These are phyloP conservation scores for Brassica balearica DNA, from an alignment of 441 rosid genomes.

Conservation along the genomic window DNA sequence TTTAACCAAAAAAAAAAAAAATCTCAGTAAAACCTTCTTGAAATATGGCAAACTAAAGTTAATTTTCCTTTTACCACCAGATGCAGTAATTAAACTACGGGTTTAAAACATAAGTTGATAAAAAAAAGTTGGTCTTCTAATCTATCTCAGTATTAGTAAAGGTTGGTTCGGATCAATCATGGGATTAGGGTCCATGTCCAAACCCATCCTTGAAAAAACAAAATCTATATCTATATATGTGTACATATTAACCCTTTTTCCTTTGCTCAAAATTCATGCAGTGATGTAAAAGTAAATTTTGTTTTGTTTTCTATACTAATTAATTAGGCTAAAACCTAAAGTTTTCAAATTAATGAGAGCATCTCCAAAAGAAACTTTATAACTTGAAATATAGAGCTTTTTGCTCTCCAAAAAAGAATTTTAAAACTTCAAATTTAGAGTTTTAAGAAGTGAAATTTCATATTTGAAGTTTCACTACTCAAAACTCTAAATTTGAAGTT, in stretches of 20 bases:
- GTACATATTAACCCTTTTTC: background rate
- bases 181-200: background rate
- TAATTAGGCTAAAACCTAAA: background rate
- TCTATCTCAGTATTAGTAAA: background rate
- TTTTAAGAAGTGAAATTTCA: too few species aligned
- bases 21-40: too few species aligned
- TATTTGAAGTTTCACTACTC: too few species aligned
- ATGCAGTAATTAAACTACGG: too few species aligned
- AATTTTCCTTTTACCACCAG: too few species aligned
- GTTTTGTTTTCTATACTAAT: background rate
- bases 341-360: background rate
- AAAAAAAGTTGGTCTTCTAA: background rate
- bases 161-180: background rate
- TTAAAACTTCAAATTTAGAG: too few species aligned
- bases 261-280: background rate
- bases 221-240: background rate
- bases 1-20: too few species aligned
- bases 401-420: too few species aligned
- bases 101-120: background rate
- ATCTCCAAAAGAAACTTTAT: too few species aligned
- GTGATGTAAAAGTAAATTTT: constrained; percentile 9
- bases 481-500: too few species aligned
- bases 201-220: background rate
- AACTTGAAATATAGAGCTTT: too few species aligned
- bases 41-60: too few species aligned